Conservation (phyloP, 257 asterid species). For the Capsicum chinense region DNA sequence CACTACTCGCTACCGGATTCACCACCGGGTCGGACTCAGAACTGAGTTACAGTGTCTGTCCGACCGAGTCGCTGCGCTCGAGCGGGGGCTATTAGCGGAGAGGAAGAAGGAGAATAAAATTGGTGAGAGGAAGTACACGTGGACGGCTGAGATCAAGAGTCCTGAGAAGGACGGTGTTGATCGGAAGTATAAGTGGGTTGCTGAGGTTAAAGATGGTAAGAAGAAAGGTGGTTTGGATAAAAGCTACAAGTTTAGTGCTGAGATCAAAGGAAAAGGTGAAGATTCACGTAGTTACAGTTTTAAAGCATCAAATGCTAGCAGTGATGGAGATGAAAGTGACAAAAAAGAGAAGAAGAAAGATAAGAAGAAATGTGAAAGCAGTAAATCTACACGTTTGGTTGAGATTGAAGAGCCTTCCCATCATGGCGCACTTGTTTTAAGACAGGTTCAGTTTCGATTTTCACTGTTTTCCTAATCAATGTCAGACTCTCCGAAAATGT, state of each 20-base stretch:
- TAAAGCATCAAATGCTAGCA: constrained; percentile 45
- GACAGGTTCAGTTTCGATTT: constrained; percentile 57
- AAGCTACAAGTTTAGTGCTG: constrained; percentile 68
- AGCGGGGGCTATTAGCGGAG: constrained; percentile 39
- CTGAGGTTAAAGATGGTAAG: constrained; percentile 69
- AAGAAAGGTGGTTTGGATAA: constrained; percentile 52
- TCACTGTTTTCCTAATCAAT: not conserved
- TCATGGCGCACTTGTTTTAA: constrained; percentile 67
- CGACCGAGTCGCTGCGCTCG: constrained; percentile 77
- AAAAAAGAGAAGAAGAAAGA: constrained; percentile 48
- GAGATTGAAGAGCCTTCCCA: constrained; percentile 68
- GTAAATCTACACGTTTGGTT: constrained; percentile 51
- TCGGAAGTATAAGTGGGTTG: constrained; percentile 73
- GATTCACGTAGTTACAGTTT: constrained; percentile 60
- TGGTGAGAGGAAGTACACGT: constrained; percentile 78
- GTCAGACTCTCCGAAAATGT: too few relatives aligned
- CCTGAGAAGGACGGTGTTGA: constrained; percentile 58
- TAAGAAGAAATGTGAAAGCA: constrained; percentile 44
- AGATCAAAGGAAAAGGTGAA: constrained; percentile 69
- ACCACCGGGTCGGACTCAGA: constrained; percentile 45
- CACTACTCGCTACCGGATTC: constrained; percentile 53
- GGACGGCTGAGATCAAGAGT: constrained; percentile 83
- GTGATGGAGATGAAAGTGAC: constrained; percentile 46
- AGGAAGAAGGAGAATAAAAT: constrained; percentile 37
- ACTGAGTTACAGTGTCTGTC: constrained; percentile 52